A percentile compares a stretch with the other conserved stretches of the same genome.
These are phyloP conservation scores for Arctium lappa DNA, from an alignment of 129 eudicot species.

Conservation along the genomic window DNA sequence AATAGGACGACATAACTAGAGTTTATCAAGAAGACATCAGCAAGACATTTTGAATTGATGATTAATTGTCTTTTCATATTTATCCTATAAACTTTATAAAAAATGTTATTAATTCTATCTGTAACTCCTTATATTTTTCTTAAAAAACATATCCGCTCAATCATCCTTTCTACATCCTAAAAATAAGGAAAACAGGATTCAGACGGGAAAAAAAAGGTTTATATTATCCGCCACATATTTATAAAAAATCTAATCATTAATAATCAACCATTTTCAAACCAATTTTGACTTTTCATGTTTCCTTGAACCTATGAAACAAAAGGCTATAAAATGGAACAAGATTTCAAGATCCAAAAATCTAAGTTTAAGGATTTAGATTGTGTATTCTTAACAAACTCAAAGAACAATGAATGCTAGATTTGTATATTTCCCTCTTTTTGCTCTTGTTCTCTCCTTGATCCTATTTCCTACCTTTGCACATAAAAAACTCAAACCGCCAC, in stretches of 20 bases:
- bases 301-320: conserved; percentile 14
- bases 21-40: no score
- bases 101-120: no score
- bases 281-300: conserved; percentile 20
- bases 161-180: no score
- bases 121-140: no score
- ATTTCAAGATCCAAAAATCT: background rate
- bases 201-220: background rate
- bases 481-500: background rate
- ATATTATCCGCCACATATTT: conserved; percentile 8
- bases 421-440: conserved; percentile 9
- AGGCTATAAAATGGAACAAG: background rate
- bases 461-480: conserved; percentile 22
- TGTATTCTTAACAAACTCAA: background rate
- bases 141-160: no score
- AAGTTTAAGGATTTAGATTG: background rate
- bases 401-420: conserved; percentile 16
- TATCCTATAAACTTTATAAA: no score
- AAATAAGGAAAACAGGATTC: background rate
- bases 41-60: no score
- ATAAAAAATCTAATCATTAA: background rate
- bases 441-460: background rate
- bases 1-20: no score
- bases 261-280: conserved; percentile 3
- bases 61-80: no score